Conservation (phyloP, 106 monocot genomes). For the Dactylorhiza incarnata region DNA sequence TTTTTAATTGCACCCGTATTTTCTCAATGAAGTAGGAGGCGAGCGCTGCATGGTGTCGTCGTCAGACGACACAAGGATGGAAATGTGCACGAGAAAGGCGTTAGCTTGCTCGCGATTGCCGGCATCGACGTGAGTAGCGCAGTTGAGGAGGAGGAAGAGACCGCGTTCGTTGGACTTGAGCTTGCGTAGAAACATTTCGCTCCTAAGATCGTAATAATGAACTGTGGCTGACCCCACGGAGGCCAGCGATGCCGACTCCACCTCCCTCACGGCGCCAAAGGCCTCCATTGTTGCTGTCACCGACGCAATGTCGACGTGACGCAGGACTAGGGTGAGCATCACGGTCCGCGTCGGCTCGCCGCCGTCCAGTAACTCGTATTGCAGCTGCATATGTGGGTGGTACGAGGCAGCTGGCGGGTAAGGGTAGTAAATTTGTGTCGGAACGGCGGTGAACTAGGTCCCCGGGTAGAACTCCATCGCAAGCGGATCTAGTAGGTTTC, state of each 20-base stretch:
- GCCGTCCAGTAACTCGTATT: slow-evolving; percentile 14
- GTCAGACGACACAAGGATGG: too few species aligned
- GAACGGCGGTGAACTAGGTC: slow-evolving; percentile 6
- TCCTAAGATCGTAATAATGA: slow-evolving; percentile 70
- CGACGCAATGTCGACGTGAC: slow-evolving; percentile 27
- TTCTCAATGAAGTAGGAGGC: too few species aligned
- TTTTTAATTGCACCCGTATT: too few species aligned
- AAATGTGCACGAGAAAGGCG: too few species aligned
- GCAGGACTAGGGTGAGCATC: slow-evolving; percentile 55
- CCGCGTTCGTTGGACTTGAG: too few species aligned
- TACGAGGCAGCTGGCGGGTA: slow-evolving; percentile 22
- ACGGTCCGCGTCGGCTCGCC: slow-evolving; percentile 39
- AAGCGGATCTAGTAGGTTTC: slow-evolving; percentile 57
- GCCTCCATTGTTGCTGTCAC: slow-evolving; percentile 41
- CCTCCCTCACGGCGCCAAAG: slow-evolving; percentile 64
- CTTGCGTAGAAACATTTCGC: too few species aligned
- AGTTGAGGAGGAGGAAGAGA: too few species aligned
- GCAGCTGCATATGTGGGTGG: slow-evolving; percentile 1
- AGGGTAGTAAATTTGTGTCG: slow-evolving; percentile 24
- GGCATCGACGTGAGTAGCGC: too few species aligned
- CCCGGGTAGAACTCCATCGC: slow-evolving; percentile 78
- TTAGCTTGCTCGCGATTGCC: too few species aligned
- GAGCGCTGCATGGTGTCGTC: too few species aligned
- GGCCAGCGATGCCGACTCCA: slow-evolving; percentile 35
- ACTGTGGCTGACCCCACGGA: slow-evolving; percentile 52